Percentiles rank a stretch among this genome's conserved stretches.
phyloP scores from a whole-genome alignment of 106 monocot species.

The Apostasia ramifera region DNA sequence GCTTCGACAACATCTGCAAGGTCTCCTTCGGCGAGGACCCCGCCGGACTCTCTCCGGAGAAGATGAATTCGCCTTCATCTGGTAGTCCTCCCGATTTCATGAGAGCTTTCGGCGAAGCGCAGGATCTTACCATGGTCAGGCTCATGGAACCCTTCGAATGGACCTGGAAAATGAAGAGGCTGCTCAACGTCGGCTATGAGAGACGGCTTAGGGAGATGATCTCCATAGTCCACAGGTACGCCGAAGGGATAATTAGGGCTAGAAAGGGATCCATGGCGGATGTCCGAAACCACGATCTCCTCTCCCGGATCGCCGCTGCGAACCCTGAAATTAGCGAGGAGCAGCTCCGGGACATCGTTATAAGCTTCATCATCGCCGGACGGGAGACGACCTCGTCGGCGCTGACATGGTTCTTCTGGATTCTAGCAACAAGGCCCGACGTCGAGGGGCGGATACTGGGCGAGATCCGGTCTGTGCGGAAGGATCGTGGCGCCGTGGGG shows the following conservation, averaged over 20 bases:
- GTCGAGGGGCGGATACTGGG: background rate
- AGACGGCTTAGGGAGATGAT: conserved; percentile 17
- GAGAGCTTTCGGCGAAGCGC: conserved; percentile 12
- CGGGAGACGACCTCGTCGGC: conserved; percentile 21
- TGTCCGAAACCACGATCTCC: background rate
- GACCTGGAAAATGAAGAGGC: conserved; percentile 26
- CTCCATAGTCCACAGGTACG: conserved; percentile 20
- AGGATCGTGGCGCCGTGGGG: background rate
- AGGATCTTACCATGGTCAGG: conserved; percentile 15
- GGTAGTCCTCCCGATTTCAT: background rate
- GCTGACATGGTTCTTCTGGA: conserved; percentile 22
- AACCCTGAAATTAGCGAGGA: conserved; percentile 17
- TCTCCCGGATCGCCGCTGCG: background rate
- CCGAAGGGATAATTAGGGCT: conserved; percentile 14
- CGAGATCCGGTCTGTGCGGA: background rate
- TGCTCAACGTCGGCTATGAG: conserved; percentile 27
- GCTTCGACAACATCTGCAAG: conserved; percentile 32
- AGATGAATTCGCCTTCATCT: too few relatives aligned
- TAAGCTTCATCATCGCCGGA: conserved; percentile 33
- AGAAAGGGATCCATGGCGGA: background rate
- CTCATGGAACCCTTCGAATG: conserved; percentile 16
- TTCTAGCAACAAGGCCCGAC: conserved; percentile 8
- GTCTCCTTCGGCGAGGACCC: conserved; percentile 26
- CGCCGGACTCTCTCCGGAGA: background rate
- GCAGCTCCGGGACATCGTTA: conserved; percentile 24